These are phyloP conservation scores for Pisolithus orientalis DNA, from an alignment of 768 basidiomycete genomes.

Conservation along the genomic window DNA sequence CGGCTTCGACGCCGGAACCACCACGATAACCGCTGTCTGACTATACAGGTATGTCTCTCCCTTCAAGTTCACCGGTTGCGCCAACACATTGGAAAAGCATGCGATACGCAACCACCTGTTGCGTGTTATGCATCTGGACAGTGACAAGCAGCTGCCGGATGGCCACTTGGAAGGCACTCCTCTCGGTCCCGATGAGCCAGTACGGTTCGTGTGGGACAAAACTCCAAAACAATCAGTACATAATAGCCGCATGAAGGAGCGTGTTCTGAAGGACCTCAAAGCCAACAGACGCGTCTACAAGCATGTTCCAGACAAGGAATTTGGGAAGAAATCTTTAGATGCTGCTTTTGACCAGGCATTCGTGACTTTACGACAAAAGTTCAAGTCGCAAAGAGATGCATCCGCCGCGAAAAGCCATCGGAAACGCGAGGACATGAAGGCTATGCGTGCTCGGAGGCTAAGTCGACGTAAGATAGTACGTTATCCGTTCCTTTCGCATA, in stretches of 20 bases:
- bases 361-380: constrained; percentile 64
- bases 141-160: constrained; percentile 54
- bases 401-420: constrained; percentile 37
- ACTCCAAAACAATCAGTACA: constrained; percentile 71
- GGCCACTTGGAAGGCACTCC: constrained; percentile 50
- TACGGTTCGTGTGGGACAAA: constrained; percentile 78
- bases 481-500: constrained; percentile 7
- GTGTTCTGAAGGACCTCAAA: constrained; percentile 55
- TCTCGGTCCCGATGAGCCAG: constrained; percentile 42
- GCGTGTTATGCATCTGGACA: constrained; percentile 49
- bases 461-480: constrained; percentile 60
- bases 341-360: constrained; percentile 65
- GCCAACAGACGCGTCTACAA: constrained; percentile 51
- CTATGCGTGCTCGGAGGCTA: constrained; percentile 52
- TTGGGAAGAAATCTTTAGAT: constrained; percentile 54
- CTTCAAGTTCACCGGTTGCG: not conserved
- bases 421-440: constrained; percentile 55
- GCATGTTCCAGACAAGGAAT: constrained; percentile 61
- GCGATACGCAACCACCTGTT: constrained; percentile 67
- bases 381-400: constrained; percentile 50
- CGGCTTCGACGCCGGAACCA: constrained; percentile 47
- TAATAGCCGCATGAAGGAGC: constrained; percentile 65
- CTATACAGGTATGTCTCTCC: constrained; percentile 49
- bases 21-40: constrained; percentile 60
- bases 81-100: constrained; percentile 38